A percentile compares a stretch with the other conserved stretches of the same genome.
Evolutionary conservation across 371 early-diverging fungal genomes (phyloP).

Genomic region (Syncephalis fuscata): DNA sequence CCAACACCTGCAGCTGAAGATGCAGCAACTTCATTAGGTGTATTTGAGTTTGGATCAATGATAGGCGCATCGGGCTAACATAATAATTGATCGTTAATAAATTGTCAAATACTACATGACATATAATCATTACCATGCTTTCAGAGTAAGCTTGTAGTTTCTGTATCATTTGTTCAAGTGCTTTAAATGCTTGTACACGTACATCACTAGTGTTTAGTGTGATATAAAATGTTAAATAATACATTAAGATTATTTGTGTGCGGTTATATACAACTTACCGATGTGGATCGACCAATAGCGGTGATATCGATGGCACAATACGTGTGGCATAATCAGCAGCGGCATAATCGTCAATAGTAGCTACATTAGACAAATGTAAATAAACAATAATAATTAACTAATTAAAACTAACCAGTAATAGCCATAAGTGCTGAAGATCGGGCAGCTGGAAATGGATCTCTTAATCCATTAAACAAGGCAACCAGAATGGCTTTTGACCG

Average conservation of each 20-base stretch:
- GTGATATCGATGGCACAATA: conserved; percentile 60
- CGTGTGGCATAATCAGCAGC: conserved; percentile 49
- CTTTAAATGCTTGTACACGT: conserved; percentile 64
- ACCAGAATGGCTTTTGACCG: conserved; percentile 59
- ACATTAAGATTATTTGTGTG: no score
- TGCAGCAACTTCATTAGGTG: neutral
- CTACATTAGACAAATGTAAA: conserved; percentile 11
- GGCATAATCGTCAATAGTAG: conserved; percentile 53
- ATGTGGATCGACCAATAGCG: conserved; percentile 69
- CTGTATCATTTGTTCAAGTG: conserved; percentile 40
- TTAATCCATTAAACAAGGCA: conserved; percentile 62
- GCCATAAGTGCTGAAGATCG: conserved; percentile 80
- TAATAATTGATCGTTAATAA: no score
- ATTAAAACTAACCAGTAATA: conserved; percentile 27
- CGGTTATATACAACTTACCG: no score
- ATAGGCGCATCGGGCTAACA: conserved; percentile 10
- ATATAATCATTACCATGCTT: conserved; percentile 32
- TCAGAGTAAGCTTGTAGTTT: conserved; percentile 47
- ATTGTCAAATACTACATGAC: neutral
- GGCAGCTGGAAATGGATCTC: conserved; percentile 88
- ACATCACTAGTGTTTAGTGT: conserved; percentile 29
- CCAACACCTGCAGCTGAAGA: neutral
- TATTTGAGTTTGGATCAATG: conserved; percentile 7
- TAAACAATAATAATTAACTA: neutral
- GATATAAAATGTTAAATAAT: no score